Percentiles rank a stretch among this genome's conserved stretches.
These are phyloP conservation scores for Yamadazyma siamensis DNA, from an alignment of 1,139 yeast species.

Conservation along the genomic window DNA sequence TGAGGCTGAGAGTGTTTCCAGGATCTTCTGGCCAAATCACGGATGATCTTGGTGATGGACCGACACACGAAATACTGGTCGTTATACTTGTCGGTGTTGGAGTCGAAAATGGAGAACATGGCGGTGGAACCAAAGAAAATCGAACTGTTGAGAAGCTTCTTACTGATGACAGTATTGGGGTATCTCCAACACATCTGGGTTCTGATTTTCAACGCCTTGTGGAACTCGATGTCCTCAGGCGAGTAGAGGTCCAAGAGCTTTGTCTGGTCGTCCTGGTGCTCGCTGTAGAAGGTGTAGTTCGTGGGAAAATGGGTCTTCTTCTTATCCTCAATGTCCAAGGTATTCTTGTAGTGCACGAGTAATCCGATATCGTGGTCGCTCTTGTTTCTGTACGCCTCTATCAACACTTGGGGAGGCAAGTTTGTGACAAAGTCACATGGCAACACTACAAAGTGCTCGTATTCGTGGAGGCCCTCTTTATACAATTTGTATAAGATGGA, in stretches of 20 bases:
- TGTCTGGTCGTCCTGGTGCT: conserved; percentile 45
- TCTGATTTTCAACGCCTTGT: conserved; percentile 71
- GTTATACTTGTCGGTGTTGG: conserved; percentile 28
- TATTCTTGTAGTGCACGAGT: conserved; percentile 68
- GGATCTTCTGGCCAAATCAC: conserved; percentile 87
- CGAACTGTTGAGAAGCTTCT: conserved; percentile 70
- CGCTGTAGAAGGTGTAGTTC: conserved; percentile 42
- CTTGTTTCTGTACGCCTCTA: conserved; percentile 78
- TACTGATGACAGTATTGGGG: conserved; percentile 74
- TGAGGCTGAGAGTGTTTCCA: conserved; percentile 73
- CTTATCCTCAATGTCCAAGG: conserved; percentile 73
- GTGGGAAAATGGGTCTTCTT: conserved; percentile 54
- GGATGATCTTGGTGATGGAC: conserved; percentile 65
- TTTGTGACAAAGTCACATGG: conserved; percentile 95
- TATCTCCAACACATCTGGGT: conserved; percentile 89
- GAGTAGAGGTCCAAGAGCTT: conserved; percentile 70
- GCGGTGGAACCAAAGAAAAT: conserved; percentile 70
- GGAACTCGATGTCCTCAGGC: conserved; percentile 59
- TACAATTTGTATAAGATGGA: conserved; percentile 51
- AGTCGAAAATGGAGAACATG: conserved; percentile 38
- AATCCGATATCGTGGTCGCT: conserved; percentile 65
- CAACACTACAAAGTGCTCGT: conserved; percentile 60
- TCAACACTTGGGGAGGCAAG: conserved; percentile 82
- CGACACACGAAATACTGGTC: conserved; percentile 40
- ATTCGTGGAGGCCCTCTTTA: conserved; percentile 28